A percentile compares a stretch with the other conserved stretches of the same genome.
These are phyloP conservation scores for Xenoacremonium recifei DNA, from an alignment of 2,329 filamentous ascomycete genomes.

Conservation along the genomic window DNA sequence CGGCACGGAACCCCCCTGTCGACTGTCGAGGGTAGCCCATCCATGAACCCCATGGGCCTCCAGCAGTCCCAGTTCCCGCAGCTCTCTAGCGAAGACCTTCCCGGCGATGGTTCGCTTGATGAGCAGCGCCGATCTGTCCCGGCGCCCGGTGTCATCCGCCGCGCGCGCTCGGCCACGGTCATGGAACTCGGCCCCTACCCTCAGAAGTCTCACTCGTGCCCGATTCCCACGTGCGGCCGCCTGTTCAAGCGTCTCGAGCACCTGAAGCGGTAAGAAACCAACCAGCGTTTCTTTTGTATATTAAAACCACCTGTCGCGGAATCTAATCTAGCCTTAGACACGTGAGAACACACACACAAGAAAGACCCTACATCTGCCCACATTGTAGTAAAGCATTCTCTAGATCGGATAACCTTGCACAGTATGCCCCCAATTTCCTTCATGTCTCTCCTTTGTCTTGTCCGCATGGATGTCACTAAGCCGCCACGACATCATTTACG, in stretches of 20 bases:
- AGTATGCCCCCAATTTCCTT: slow-evolving; percentile 62
- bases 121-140: slow-evolving; percentile 66
- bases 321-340: slow-evolving; percentile 60
- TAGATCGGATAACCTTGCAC: slow-evolving; percentile 96
- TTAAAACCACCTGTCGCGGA: slow-evolving; percentile 1
- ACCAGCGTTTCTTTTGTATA: slow-evolving; percentile 39
- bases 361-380: slow-evolving; percentile 96
- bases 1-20: slow-evolving; percentile 88
- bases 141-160: slow-evolving; percentile 74
- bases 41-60: slow-evolving; percentile 67
- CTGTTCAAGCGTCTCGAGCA: slow-evolving; percentile 99
- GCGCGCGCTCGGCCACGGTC: slow-evolving; percentile 90
- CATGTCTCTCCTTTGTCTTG: slow-evolving; percentile 26
- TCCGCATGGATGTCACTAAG: background rate
- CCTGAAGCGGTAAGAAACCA: slow-evolving; percentile 81
- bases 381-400: slow-evolving; percentile 99
- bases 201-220: slow-evolving; percentile 97
- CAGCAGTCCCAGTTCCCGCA: slow-evolving; percentile 71
- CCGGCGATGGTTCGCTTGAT: slow-evolving; percentile 45
- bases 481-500: background rate
- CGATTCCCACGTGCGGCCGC: slow-evolving; percentile 95
- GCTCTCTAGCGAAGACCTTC: slow-evolving; percentile 61
- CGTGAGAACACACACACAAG: slow-evolving; percentile 98
- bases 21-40: slow-evolving; percentile 78
- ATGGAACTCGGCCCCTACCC: slow-evolving; percentile 97